Percentiles rank a stretch among this genome's conserved stretches.
Conservation (phyloP, 306 rosid species). For the Cucumis cinereus region DNA sequence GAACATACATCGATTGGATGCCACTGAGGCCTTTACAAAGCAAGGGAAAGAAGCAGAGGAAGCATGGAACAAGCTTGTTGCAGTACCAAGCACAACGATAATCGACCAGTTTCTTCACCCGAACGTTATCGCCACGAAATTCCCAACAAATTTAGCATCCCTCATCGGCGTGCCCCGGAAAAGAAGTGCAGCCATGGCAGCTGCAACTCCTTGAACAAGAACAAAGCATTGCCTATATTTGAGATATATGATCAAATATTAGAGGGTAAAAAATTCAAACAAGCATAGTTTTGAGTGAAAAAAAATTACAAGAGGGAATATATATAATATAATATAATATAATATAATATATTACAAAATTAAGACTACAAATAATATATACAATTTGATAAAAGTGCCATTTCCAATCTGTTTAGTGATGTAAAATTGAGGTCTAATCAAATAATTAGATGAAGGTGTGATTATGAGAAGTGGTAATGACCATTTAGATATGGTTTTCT, state of each 20-base stretch:
- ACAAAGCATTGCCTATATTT: background rate
- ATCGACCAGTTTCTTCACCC: conserved; percentile 33
- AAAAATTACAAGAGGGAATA: background rate
- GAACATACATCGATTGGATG: conserved; percentile 49
- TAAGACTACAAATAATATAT: background rate
- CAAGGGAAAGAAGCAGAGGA: conserved; percentile 39
- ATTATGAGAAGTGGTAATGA: background rate
- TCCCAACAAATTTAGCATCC: background rate
- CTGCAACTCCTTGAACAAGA: conserved; percentile 5
- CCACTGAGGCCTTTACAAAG: conserved; percentile 52
- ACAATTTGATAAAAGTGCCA: background rate
- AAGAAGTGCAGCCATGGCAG: conserved; percentile 6
- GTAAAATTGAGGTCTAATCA: background rate
- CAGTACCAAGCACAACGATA: conserved; percentile 32
- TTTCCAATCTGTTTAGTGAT: background rate
- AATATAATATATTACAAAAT: background rate
- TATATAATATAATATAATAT: background rate
- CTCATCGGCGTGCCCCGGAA: background rate
- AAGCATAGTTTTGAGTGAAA: background rate
- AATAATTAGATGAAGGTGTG: background rate
- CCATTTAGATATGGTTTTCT: background rate
- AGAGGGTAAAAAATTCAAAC: background rate
- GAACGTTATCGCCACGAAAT: background rate
- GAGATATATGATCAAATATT: background rate
- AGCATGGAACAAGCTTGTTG: conserved; percentile 54